Evolutionary conservation across 305 asterid genomes (phyloP).

Genomic region (Coffea humblotiana): DNA sequence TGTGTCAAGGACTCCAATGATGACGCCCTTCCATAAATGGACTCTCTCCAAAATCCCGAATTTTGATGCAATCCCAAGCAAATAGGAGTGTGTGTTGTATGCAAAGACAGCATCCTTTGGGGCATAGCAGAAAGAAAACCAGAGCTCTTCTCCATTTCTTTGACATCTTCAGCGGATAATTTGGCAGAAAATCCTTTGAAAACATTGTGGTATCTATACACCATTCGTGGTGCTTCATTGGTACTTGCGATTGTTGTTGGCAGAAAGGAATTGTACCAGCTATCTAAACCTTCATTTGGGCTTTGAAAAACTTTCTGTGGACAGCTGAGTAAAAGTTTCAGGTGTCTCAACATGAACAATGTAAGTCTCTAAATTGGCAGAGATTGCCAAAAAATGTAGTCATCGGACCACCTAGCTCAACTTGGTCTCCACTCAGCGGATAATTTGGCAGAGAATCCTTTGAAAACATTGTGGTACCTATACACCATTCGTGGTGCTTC

Average conservation of each 20-base stretch:
- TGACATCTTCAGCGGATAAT: conserved; percentile 32
- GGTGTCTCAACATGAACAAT: conserved; percentile 27
- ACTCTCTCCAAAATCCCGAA: conserved; percentile 44
- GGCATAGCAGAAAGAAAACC: conserved; percentile 44
- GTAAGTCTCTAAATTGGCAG: conserved; percentile 14
- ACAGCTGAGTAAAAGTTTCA: neutral
- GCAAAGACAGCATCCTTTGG: conserved; percentile 25
- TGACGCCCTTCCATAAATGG: conserved; percentile 49
- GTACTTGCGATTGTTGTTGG: conserved; percentile 22
- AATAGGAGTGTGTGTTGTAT: conserved; percentile 53
- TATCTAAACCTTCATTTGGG: neutral
- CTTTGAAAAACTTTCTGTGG: neutral
- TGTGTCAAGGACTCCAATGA: conserved; percentile 48
- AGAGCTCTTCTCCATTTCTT: conserved; percentile 26
- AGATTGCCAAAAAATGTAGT: neutral
- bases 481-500: too few species aligned
- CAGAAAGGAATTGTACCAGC: conserved; percentile 25
- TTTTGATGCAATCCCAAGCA: conserved; percentile 50
- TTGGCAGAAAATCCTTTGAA: conserved; percentile 49
- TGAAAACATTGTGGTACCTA: too few species aligned
- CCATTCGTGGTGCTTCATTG: conserved; percentile 9
- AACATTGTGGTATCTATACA: conserved; percentile 42
- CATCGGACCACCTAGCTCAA: too few species aligned
- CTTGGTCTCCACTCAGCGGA: too few species aligned
- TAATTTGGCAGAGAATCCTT: too few species aligned